Conservation (phyloP, 257 asterid genomes). For the Rhazya stricta region DNA sequence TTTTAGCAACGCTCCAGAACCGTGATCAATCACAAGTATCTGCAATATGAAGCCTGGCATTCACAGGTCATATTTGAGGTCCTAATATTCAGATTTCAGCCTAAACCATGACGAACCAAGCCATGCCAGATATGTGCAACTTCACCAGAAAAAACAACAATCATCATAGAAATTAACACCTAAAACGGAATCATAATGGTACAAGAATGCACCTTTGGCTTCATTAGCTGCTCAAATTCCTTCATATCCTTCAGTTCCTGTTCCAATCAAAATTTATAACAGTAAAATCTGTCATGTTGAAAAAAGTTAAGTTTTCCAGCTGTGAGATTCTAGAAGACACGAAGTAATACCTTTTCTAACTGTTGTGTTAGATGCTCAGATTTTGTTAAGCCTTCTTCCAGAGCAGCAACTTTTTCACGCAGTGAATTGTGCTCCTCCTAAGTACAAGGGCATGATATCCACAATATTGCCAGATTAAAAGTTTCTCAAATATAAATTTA, state of each 20-base stretch:
- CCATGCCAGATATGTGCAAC: neutral
- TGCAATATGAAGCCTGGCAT: neutral
- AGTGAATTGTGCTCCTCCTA: constrained; percentile 66
- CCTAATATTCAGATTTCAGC: neutral
- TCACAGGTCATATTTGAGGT: neutral
- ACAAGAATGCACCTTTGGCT: constrained; percentile 59
- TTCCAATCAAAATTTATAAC: constrained; percentile 15
- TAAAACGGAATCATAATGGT: constrained; percentile 17
- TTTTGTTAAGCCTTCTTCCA: constrained; percentile 73
- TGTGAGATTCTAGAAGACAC: constrained; percentile 8
- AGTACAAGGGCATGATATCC: constrained; percentile 13
- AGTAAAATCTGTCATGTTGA: constrained; percentile 1
- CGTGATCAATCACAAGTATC: neutral
- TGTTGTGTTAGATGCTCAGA: constrained; percentile 49
- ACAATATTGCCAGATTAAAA: constrained; percentile 3
- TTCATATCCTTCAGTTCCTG: constrained; percentile 88
- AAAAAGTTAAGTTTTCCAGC: constrained; percentile 4
- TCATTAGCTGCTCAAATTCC: constrained; percentile 77
- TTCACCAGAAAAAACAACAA: neutral
- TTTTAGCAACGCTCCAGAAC: neutral
- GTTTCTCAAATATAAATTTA: neutral
- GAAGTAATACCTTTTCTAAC: constrained; percentile 58
- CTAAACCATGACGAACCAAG: neutral
- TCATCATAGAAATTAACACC: constrained; percentile 9
- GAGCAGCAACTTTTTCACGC: constrained; percentile 55